These are phyloP conservation scores for Aspergillus alliaceus DNA, from an alignment of 2,329 filamentous ascomycete genomes.

Conservation along the genomic window DNA sequence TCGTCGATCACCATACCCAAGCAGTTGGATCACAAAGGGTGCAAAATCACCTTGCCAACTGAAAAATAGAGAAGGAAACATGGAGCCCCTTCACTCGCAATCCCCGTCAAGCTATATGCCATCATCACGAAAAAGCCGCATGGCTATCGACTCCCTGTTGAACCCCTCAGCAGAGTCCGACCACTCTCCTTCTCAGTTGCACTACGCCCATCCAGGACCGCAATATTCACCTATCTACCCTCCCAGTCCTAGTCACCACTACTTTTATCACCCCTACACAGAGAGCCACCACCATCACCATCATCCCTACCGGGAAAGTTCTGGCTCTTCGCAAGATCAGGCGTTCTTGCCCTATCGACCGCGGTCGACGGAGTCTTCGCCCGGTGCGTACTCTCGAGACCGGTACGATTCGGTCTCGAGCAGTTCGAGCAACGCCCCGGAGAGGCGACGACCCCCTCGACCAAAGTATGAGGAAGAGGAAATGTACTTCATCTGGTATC, in stretches of 20 bases:
- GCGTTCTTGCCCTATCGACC: conserved; percentile 28
- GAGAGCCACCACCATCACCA: conserved; percentile 23
- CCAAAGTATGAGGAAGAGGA: conserved; percentile 50
- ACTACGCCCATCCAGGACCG: conserved; percentile 21
- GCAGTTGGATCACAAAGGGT: background rate
- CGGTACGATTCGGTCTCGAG: conserved; percentile 44
- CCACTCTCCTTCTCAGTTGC: conserved; percentile 10
- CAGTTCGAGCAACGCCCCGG: conserved; percentile 35
- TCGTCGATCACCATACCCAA: background rate
- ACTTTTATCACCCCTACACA: conserved; percentile 25
- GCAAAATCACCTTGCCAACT: background rate
- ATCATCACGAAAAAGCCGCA: conserved; percentile 29
- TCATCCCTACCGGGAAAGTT: background rate
- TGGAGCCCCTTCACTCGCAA: background rate
- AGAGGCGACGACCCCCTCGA: conserved; percentile 43
- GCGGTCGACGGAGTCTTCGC: conserved; percentile 34
- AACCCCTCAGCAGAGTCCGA: conserved; percentile 30
- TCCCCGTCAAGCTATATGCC: conserved; percentile 16
- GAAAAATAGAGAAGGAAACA: too few relatives aligned
- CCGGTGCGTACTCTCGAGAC: conserved; percentile 38
- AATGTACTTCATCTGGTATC: conserved; percentile 52
- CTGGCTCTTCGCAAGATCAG: conserved; percentile 19
- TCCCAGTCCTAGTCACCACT: conserved; percentile 25
- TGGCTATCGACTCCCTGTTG: conserved; percentile 36
- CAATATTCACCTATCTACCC: conserved; percentile 32